phyloP scores from a whole-genome alignment of 371 early-diverging fungal species.

The Mortierella sp. region DNA sequence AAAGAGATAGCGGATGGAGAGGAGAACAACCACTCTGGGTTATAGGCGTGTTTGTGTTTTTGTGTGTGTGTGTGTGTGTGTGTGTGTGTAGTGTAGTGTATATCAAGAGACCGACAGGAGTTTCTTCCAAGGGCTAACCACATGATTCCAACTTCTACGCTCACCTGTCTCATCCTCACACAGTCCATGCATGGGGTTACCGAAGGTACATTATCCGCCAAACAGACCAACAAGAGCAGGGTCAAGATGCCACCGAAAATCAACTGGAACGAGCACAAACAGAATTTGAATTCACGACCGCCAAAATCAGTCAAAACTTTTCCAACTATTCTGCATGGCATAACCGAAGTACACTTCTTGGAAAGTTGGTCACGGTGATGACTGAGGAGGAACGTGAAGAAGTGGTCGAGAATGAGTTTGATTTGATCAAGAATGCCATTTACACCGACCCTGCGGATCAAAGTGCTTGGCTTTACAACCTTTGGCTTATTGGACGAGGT shows the following conservation, averaged over 20 bases:
- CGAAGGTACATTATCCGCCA: conserved; percentile 81
- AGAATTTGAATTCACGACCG: conserved; percentile 88
- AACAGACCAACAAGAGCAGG: conserved; percentile 49
- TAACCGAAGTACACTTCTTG: conserved; percentile 85
- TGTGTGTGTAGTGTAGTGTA: no score
- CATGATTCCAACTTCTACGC: no score
- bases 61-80: no score
- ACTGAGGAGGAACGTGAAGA: conserved; percentile 50
- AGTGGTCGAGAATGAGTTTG: conserved; percentile 70
- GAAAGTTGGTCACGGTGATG: conserved; percentile 62
- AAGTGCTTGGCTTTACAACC: conserved; percentile 94
- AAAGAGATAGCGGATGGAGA: no score
- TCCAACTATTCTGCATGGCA: conserved; percentile 99
- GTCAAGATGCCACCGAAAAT: conserved; percentile 18
- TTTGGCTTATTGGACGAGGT: conserved; percentile 86
- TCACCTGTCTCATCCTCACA: background rate
- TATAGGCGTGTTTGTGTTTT: no score
- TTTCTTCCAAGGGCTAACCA: no score
- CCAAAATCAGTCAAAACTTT: conserved; percentile 89
- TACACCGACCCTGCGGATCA: conserved; percentile 98
- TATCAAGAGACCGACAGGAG: no score
- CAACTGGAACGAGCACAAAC: conserved; percentile 37
- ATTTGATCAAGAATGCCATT: conserved; percentile 86
- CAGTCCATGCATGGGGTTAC: conserved; percentile 97
- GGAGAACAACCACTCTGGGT: no score